phyloP scores from a whole-genome alignment of 2,329 filamentous ascomycete genomes.

The Sphaceloma murrayae region DNA sequence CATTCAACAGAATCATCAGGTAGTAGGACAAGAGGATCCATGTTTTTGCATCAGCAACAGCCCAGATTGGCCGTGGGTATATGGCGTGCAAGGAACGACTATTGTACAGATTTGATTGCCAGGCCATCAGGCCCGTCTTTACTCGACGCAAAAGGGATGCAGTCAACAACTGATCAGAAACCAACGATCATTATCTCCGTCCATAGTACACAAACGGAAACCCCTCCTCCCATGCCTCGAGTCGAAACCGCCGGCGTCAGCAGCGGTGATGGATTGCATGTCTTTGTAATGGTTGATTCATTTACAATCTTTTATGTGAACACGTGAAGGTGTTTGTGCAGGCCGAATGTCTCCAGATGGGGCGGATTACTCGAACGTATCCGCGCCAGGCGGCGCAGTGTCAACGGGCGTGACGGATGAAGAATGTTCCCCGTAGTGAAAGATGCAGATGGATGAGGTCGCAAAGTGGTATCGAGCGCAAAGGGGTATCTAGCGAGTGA shows the following conservation, averaged over 20 bases:
- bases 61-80: slow-evolving; percentile 8
- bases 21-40: background rate
- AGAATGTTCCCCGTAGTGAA: no score
- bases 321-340: no score
- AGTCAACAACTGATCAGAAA: no score
- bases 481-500: slow-evolving; percentile 14
- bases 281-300: slow-evolving; percentile 1
- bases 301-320: slow-evolving; percentile 12
- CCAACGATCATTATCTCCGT: no score
- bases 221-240: no score
- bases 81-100: slow-evolving; percentile 15
- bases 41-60: slow-evolving; percentile 6
- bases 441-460: background rate
- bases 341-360: background rate
- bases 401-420: background rate
- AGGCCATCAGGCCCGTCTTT: background rate
- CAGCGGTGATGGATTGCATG: no score
- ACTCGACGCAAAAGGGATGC: background rate
- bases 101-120: slow-evolving; percentile 4
- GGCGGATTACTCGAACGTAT: no score
- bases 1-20: no score
- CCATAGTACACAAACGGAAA: no score
- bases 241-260: no score
- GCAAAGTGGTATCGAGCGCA: slow-evolving; percentile 15
- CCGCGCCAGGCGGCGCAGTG: slow-evolving; percentile 4